Percentiles rank a stretch among this genome's conserved stretches.
phyloP scores from a whole-genome alignment of 495 filamentous ascomycete species.

The Podospora conica region DNA sequence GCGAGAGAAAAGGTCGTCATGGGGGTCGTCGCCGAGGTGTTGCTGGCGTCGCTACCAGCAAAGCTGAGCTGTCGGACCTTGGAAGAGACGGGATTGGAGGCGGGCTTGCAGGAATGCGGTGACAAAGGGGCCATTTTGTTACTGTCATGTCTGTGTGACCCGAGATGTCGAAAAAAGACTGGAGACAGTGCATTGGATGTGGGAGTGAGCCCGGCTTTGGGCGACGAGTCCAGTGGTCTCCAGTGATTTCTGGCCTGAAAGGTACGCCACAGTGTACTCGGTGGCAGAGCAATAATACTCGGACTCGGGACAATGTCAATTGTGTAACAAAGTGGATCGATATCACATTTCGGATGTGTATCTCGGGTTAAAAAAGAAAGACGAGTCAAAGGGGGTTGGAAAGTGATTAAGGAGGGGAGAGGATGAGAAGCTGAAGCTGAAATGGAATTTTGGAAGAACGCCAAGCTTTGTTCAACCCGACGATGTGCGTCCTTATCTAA shows the following conservation, averaged over 20 bases:
- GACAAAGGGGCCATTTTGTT: too few species aligned
- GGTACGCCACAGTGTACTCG: too few species aligned
- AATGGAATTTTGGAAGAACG: not conserved
- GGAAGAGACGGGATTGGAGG: not conserved
- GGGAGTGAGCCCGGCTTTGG: too few species aligned
- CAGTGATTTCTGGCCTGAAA: too few species aligned
- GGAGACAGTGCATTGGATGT: too few species aligned
- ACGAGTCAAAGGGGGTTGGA: not conserved
- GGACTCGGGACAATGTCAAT: not conserved
- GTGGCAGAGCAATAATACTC: too few species aligned
- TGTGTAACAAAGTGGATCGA: not conserved
- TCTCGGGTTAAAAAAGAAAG: not conserved
- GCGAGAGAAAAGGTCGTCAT: too few species aligned
- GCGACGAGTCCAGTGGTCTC: not conserved
- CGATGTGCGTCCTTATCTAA: not conserved
- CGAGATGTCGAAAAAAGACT: too few species aligned
- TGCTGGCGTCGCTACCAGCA: not conserved
- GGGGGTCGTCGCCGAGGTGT: not conserved
- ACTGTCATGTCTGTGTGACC: not conserved
- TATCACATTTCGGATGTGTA: not conserved
- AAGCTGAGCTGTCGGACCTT: not conserved
- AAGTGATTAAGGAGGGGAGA: not conserved
- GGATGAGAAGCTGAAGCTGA: not conserved
- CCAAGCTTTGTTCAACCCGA: not conserved
- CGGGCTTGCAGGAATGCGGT: not conserved